Evolutionary conservation across 2,329 filamentous ascomycete genomes (phyloP), one percentile per base, ranked within the genome.

Genomic region (Pseudomassariella vexata): DNA sequence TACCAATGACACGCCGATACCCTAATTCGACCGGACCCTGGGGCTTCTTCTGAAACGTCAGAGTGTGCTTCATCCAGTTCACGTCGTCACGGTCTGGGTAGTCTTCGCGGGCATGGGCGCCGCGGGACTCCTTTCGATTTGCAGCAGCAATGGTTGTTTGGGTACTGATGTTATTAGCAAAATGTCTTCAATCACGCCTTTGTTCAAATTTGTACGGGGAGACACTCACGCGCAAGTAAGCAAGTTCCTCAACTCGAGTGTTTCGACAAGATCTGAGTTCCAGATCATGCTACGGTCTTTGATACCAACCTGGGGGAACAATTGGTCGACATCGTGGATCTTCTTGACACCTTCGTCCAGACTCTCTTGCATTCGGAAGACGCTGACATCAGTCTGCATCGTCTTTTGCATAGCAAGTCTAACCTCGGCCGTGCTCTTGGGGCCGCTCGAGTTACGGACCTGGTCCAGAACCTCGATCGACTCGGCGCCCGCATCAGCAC

Each of bases 281-380:
- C 90, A 96, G 71, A 96, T 96, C 90, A 96, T 95, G 75, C 86
- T 94, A 63, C 92, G 85, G 65, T 96, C 90, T 78, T 95, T 94
- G 68, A 86, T 95, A 55, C 87, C 86, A 49, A 96, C 82, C 55
- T 95, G 73, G 50, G 72, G 65, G 67, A 84, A 96, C 52, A 70
- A 74, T 50, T 75, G 63, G 60, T 96, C 90, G 49, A 96, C 86
- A 48, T 87, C 79, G 45, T 67, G 79, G 61, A 96, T 92, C 71
- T 81, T 89, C 63, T 73, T 70, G 41, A 95, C 89, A 76, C 90
- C 90, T 65, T 95, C 85, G 48, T 95, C 87, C 60, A 96, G 76
- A 47, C 80, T 87, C 64, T 94, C 84, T 55, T 96, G 88, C 25
- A 85, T 95, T 59, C 90, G 78, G 85, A 96, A 96, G 38, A 96